Percentiles rank a stretch among this genome's conserved stretches.
phyloP scores from a whole-genome alignment of 1,284 basidiomycete genomes.

The Erythrobasidium hasegawianum region DNA sequence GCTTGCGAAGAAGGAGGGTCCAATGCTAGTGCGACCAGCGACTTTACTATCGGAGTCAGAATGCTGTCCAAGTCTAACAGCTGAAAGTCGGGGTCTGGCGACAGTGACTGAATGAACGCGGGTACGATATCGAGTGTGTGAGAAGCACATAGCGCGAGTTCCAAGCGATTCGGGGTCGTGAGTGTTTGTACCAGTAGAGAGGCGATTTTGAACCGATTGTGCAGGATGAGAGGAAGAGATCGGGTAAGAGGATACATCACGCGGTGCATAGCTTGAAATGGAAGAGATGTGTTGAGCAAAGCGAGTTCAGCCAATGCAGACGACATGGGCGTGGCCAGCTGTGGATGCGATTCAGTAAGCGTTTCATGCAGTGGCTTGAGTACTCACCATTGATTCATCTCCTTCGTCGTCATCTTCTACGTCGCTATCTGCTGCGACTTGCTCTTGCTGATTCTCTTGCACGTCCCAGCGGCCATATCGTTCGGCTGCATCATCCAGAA shows the following conservation, averaged over 20 bases:
- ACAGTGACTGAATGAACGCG: slow-evolving; percentile 40
- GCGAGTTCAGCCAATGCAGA: slow-evolving; percentile 20
- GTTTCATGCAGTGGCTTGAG: not conserved
- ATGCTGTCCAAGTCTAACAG: slow-evolving; percentile 40
- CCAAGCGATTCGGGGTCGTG: slow-evolving; percentile 33
- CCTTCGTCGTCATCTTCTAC: slow-evolving; percentile 20
- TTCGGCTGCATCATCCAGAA: slow-evolving; percentile 33
- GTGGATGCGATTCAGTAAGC: not conserved
- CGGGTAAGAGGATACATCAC: slow-evolving; percentile 38
- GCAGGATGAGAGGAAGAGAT: slow-evolving; percentile 43
- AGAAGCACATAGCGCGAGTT: not conserved
- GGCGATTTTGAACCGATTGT: slow-evolving; percentile 40
- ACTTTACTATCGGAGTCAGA: slow-evolving; percentile 32
- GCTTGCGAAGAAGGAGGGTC: slow-evolving; percentile 36
- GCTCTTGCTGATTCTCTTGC: not conserved
- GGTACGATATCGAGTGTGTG: slow-evolving; percentile 40
- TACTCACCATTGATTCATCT: slow-evolving; percentile 21
- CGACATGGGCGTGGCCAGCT: slow-evolving; percentile 30
- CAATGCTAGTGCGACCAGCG: slow-evolving; percentile 34
- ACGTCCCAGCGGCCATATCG: slow-evolving; percentile 25
- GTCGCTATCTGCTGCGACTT: slow-evolving; percentile 8
- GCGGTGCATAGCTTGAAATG: slow-evolving; percentile 40
- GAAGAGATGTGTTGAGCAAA: slow-evolving; percentile 42
- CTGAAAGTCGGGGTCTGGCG: slow-evolving; percentile 22
- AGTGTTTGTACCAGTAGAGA: slow-evolving; percentile 36